These are phyloP conservation scores for Curvularia lunata DNA, from an alignment of 2,329 filamentous ascomycete genomes.

Conservation along the genomic window DNA sequence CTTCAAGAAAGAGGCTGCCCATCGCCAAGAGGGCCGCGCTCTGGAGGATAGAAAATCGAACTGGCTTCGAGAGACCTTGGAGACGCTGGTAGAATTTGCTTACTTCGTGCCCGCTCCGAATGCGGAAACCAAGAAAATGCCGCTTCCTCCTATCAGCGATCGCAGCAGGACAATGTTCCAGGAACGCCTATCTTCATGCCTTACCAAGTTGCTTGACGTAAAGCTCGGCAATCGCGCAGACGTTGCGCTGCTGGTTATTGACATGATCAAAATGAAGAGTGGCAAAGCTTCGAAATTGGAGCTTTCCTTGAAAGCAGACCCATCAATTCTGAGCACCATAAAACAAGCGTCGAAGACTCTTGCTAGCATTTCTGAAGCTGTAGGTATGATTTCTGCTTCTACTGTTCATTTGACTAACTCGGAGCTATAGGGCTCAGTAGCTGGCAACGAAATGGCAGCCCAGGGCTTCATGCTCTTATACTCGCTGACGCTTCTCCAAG, in stretches of 20 bases:
- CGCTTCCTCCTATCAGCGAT: conserved; percentile 55
- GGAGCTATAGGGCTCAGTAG: conserved; percentile 28
- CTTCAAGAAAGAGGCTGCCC: conserved; percentile 42
- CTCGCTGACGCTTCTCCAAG: conserved; percentile 81
- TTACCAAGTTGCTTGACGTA: conserved; percentile 57
- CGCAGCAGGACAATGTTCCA: conserved; percentile 60
- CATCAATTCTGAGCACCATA: conserved; percentile 50
- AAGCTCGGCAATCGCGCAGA: conserved; percentile 30
- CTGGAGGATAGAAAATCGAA: conserved; percentile 23
- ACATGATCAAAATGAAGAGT: conserved; percentile 37
- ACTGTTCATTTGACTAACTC: conserved; percentile 13
- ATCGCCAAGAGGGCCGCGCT: conserved; percentile 8
- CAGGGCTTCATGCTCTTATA: conserved; percentile 81
- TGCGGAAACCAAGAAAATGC: conserved; percentile 42
- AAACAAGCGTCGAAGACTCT: conserved; percentile 43
- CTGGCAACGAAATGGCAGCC: conserved; percentile 46
- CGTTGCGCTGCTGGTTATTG: conserved; percentile 38
- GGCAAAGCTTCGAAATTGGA: conserved; percentile 45
- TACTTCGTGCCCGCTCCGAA: conserved; percentile 55
- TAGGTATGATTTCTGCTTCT: not conserved
- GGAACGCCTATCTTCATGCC: conserved; percentile 61
- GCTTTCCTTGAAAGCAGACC: conserved; percentile 58
- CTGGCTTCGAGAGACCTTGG: conserved; percentile 54
- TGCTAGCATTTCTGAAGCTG: conserved; percentile 38
- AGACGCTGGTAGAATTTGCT: conserved; percentile 56